Base-by-base conservation (phyloP, 2,329 filamentous ascomycete species). In the Neopestalotiopsis sp. region DNA sequence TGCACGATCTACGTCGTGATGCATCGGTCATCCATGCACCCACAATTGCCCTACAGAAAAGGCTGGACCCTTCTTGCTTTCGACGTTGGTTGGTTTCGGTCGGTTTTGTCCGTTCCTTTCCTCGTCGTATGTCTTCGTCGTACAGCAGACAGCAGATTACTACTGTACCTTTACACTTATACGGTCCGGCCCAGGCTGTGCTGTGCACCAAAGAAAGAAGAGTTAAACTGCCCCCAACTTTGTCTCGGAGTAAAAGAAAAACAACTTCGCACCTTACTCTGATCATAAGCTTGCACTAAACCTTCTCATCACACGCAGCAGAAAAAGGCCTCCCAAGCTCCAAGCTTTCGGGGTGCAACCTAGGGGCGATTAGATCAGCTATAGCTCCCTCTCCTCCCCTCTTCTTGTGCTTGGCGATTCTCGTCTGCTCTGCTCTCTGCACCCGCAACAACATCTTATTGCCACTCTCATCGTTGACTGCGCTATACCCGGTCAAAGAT, bases 1-100 rank as follows among this genome's bases (percentile, higher is more conserved):
- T 66, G 63, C 63, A 66, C n/a, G 28, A n/a, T 17, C 45, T 67
- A 67, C 65, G 65, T 67, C 65, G 65, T 67, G 53, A 56, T 67
- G 65, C 65, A 49, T 42, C 65, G 20, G 14, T 24, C 40, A 30
- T 53, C 20, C 64, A 57, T 56, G 53, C 57, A 24, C 17, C 57
- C 14, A 9, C 57, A 17, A 9, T 30, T 59, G n/a, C 57, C n/a
- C 13, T 53, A 59, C n/a, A 7, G 24, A n/a, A 14, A 24, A 38
- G 38, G 32, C 65, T 59, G 65, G 65, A 67, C 65, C 65, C 65
- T 67, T 67, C 30, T 49, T 66, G 64, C 64, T 34, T 66, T 28
- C 13, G 49, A 28, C 62, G 38, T 40, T 14, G 62, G 28, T 45
- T 49, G 14, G 57, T 24, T 59, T n/a, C 20, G n/a, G 56, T 58